A percentile compares a stretch with the other conserved stretches of the same genome.
Conservation (phyloP, 768 basidiomycete genomes). For the Boletales sp. region DNA sequence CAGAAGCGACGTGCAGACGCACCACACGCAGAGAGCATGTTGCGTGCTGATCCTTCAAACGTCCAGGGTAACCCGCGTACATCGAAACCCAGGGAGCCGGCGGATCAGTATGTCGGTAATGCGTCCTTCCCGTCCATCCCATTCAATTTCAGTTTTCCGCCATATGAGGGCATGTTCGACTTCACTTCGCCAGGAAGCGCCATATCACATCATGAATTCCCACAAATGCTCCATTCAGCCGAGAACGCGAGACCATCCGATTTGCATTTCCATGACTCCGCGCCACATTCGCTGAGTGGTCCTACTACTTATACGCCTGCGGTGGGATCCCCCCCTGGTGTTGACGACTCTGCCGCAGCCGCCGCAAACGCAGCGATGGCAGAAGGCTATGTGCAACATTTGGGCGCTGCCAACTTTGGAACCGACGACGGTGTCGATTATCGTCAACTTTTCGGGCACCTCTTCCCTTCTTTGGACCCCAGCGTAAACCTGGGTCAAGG, state of each 20-base stretch:
- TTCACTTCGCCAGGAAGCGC: conserved; percentile 34
- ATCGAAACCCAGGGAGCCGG: conserved; percentile 30
- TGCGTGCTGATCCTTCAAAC: conserved; percentile 73
- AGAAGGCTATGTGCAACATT: conserved; percentile 62
- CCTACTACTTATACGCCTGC: conserved; percentile 35
- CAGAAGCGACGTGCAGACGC: conserved; percentile 79
- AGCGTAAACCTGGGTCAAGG: conserved; percentile 38
- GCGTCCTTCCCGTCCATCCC: conserved; percentile 62
- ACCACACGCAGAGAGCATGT: conserved; percentile 75
- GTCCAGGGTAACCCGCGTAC: conserved; percentile 36
- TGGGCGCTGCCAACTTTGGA: conserved; percentile 49
- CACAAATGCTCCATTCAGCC: conserved; percentile 30
- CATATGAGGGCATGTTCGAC: conserved; percentile 64
- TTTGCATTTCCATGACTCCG: conserved; percentile 30
- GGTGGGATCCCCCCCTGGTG: conserved; percentile 26
- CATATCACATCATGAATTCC: conserved; percentile 35
- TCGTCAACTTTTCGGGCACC: conserved; percentile 58
- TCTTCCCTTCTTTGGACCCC: conserved; percentile 54
- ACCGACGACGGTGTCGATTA: conserved; percentile 65
- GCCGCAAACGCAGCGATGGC: conserved; percentile 69
- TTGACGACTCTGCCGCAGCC: conserved; percentile 55
- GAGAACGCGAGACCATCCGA: conserved; percentile 28
- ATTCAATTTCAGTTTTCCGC: conserved; percentile 72
- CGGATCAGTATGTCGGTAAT: conserved; percentile 38
- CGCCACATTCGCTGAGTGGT: conserved; percentile 27